Conservation (phyloP, 2,329 filamentous ascomycete genomes). For the Coniochaeta sp. region DNA sequence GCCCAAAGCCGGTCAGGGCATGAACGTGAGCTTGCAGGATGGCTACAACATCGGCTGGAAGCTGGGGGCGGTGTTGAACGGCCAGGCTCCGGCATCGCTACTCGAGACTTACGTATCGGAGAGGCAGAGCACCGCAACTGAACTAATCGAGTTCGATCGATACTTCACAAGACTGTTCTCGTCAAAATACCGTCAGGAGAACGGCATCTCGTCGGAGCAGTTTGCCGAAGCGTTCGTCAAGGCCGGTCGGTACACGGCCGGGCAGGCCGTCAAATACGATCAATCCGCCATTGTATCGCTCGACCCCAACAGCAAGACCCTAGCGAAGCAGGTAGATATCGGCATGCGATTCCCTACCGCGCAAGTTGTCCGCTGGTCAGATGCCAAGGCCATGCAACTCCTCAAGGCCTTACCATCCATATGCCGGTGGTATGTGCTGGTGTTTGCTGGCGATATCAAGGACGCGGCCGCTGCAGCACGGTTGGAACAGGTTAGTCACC, state of each 20-base stretch:
- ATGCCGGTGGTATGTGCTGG: constrained; percentile 34
- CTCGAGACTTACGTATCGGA: constrained; percentile 47
- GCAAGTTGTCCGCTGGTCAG: constrained; percentile 52
- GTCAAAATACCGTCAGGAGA: constrained; percentile 25
- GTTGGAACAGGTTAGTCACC: constrained; percentile 18
- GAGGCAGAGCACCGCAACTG: constrained; percentile 41
- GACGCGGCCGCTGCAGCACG: constrained; percentile 22
- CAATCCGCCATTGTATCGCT: constrained; percentile 31
- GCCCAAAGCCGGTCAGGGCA: constrained; percentile 59
- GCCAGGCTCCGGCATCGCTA: constrained; percentile 31
- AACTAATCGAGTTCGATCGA: constrained; percentile 55
- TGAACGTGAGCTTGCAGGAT: constrained; percentile 55
- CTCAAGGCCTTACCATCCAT: constrained; percentile 41
- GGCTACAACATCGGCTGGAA: constrained; percentile 59
- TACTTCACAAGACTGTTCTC: constrained; percentile 46
- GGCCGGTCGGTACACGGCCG: constrained; percentile 52
- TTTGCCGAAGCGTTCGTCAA: constrained; percentile 50
- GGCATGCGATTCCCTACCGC: constrained; percentile 52
- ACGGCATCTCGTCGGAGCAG: constrained; percentile 38
- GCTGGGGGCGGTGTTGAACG: constrained; percentile 39
- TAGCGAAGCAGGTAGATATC: constrained; percentile 14
- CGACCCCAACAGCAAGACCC: neutral
- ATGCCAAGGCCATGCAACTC: constrained; percentile 49
- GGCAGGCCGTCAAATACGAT: constrained; percentile 47
- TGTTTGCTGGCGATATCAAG: constrained; percentile 46